These are phyloP conservation scores for Huntiella omanensis DNA, from an alignment of 2,329 filamentous ascomycete species.

Conservation along the genomic window DNA sequence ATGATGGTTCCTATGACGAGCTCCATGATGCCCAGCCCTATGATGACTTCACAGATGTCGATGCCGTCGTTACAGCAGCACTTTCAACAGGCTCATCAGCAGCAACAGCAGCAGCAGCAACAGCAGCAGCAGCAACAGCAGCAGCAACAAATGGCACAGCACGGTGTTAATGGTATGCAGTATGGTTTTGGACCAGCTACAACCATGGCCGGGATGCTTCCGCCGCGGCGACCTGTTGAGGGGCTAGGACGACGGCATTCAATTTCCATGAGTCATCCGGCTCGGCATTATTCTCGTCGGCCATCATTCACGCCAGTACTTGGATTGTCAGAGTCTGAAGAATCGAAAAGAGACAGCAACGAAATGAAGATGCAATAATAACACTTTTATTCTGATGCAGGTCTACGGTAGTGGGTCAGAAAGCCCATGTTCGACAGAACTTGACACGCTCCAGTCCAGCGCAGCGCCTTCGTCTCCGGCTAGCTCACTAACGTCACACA, in stretches of 20 bases:
- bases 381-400: neutral
- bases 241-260: neutral
- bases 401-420: neutral
- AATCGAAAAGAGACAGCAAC: neutral
- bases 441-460: neutral
- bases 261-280: neutral
- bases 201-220: neutral
- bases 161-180: neutral
- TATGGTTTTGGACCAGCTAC: neutral
- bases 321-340: neutral
- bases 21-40: too few relatives aligned
- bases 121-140: neutral
- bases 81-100: neutral
- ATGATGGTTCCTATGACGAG: too few relatives aligned
- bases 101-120: neutral
- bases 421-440: neutral
- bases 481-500: neutral
- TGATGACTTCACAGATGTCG: too few relatives aligned
- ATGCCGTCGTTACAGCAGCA: neutral
- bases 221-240: neutral
- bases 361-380: slow-evolving; percentile 1
- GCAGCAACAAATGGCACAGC: neutral
- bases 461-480: neutral
- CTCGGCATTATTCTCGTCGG: neutral
- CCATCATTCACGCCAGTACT: neutral